Conservation (phyloP, 2,329 filamentous ascomycete genomes). For the Fusarium lateritium region DNA sequence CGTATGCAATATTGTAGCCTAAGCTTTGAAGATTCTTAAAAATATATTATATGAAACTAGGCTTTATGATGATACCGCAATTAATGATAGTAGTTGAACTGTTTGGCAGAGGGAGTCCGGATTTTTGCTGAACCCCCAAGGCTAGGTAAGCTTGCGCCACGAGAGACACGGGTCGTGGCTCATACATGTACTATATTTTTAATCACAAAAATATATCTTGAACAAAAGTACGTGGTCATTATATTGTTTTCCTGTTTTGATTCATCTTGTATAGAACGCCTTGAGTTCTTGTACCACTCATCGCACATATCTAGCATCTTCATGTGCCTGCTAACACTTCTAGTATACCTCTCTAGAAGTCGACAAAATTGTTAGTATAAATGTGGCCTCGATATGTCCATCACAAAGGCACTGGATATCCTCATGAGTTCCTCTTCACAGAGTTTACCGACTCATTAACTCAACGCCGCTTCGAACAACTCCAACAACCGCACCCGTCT, state of each 20-base stretch:
- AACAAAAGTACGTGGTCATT: not conserved
- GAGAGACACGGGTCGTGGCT: constrained; percentile 26
- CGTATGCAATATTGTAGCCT: no score
- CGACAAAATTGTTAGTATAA: not conserved
- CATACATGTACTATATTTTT: constrained; percentile 19
- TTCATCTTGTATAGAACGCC: constrained; percentile 19
- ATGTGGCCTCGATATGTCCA: constrained; percentile 4
- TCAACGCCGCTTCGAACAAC: constrained; percentile 90
- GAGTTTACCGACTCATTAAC: constrained; percentile 62
- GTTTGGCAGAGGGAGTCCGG: no score
- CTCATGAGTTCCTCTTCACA: not conserved
- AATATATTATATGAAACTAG: no score
- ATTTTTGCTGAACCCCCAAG: no score
- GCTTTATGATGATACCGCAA: no score
- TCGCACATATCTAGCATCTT: not conserved
- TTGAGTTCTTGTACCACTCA: not conserved
- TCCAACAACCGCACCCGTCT: constrained; percentile 93
- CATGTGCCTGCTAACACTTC: not conserved
- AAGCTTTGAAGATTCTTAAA: no score
- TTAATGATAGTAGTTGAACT: no score
- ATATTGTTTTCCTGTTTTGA: constrained; percentile 6
- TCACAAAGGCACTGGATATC: not conserved
- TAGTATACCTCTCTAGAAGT: not conserved
- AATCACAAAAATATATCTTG: no score
- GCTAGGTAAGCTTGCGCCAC: constrained; percentile 38